phyloP scores from a whole-genome alignment of 164 flowering plant genomes.

The Nymphaea colorata region DNA sequence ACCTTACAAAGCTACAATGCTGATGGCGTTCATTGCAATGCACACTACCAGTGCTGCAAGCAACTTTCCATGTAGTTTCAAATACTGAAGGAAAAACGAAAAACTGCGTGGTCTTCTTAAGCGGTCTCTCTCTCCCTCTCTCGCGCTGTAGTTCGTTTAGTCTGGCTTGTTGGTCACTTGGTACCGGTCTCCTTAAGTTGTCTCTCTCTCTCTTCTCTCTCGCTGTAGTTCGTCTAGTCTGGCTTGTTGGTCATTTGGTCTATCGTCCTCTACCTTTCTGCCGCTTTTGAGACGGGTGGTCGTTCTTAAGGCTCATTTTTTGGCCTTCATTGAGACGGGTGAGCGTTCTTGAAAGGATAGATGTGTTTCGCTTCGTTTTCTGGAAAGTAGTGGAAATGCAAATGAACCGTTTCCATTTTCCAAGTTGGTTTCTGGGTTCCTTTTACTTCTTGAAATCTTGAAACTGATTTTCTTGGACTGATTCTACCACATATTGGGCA shows the following conservation, averaged over 20 bases:
- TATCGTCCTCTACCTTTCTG: background rate
- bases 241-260: conserved; percentile 2
- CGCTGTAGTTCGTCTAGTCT: background rate
- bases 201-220: background rate
- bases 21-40: background rate
- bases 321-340: background rate
- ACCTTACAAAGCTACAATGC: background rate
- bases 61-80: background rate
- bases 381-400: too few relatives aligned
- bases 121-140: background rate
- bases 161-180: background rate
- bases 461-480: too few relatives aligned
- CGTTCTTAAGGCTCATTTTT: conserved; percentile 1
- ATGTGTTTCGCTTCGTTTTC: too few relatives aligned
- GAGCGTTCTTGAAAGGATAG: too few relatives aligned
- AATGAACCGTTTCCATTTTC: too few relatives aligned
- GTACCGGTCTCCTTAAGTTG: background rate
- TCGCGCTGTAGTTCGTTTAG: background rate
- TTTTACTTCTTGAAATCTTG: too few relatives aligned
- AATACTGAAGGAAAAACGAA: background rate
- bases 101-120: background rate
- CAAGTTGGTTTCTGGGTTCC: too few relatives aligned
- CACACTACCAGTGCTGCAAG: background rate
- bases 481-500: too few relatives aligned
- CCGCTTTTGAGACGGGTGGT: conserved; percentile 4